A percentile compares a stretch with the other conserved stretches of the same genome.
phyloP scores from a whole-genome alignment of 2,329 filamentous ascomycete genomes.

The Cytospora piceicola region DNA sequence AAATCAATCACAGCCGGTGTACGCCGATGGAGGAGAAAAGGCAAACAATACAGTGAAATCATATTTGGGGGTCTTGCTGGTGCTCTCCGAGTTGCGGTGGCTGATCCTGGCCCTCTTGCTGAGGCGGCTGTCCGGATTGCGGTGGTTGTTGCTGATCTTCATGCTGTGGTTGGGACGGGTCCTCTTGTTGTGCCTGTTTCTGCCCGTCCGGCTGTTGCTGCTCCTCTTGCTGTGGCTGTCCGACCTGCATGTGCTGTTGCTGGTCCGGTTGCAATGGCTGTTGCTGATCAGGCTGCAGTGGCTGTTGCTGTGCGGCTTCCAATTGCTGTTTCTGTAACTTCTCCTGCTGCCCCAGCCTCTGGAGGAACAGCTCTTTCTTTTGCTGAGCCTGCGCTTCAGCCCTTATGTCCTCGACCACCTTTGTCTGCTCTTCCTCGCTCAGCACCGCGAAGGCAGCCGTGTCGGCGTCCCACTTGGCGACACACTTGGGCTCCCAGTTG shows the following conservation, averaged over 20 bases:
- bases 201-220: not conserved
- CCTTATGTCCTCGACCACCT: slow-evolving; percentile 46
- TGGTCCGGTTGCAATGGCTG: too few relatives aligned
- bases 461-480: slow-evolving; percentile 67
- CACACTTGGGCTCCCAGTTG: slow-evolving; percentile 70
- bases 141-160: not conserved
- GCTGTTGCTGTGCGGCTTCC: not conserved
- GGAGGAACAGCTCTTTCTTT: slow-evolving; percentile 31
- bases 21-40: not conserved
- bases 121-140: too few relatives aligned
- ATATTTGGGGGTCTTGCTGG: not conserved
- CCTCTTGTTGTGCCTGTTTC: slow-evolving; percentile 23
- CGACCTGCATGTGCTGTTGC: too few relatives aligned
- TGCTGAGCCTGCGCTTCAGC: slow-evolving; percentile 36
- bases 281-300: not conserved
- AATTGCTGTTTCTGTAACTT: slow-evolving; percentile 9
- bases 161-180: not conserved
- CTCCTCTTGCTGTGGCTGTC: too few relatives aligned
- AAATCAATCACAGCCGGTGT: slow-evolving; percentile 4
- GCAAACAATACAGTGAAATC: not conserved
- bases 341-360: slow-evolving; percentile 23
- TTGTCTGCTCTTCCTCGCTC: slow-evolving; percentile 61
- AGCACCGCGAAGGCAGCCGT: slow-evolving; percentile 63
- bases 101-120: not conserved
- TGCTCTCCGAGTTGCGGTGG: not conserved